These are phyloP conservation scores for Cystoisospora suis DNA, from an alignment of 169 alveolate species.

Conservation along the genomic window DNA sequence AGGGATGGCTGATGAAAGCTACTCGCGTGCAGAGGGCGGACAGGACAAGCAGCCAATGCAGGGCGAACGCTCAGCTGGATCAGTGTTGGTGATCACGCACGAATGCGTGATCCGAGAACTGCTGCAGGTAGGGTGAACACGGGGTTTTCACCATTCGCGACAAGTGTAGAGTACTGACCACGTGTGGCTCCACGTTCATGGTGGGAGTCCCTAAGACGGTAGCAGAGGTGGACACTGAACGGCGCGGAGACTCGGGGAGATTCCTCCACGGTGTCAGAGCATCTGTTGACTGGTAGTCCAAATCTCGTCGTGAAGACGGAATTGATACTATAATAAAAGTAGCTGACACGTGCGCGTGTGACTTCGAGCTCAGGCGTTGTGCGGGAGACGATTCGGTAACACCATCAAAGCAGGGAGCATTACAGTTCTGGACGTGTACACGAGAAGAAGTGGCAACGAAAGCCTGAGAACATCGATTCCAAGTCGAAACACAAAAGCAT, in stretches of 20 bases:
- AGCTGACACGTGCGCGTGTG: not conserved
- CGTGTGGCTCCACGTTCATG: too few species aligned
- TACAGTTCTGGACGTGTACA: constrained; percentile 6
- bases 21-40: not conserved
- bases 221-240: too few species aligned
- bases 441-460: constrained; percentile 1
- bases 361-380: not conserved
- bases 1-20: too few species aligned
- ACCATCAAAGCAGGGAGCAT: constrained; percentile 17
- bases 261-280: too few species aligned
- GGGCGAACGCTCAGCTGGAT: not conserved
- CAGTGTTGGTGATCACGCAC: constrained; percentile 22
- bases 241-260: too few species aligned
- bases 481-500: not conserved
- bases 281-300: too few species aligned
- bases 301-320: too few species aligned
- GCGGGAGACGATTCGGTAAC: constrained; percentile 13
- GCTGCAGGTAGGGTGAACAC: constrained; percentile 15
- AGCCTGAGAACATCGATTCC: not conserved
- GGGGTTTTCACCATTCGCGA: too few species aligned
- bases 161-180: too few species aligned
- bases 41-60: not conserved
- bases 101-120: constrained; percentile 16
- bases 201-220: too few species aligned
- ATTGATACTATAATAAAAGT: not conserved